Evolutionary conservation across 208 protist species (phyloP), one percentile per base, ranked within the genome.

Genomic region (Leishmania major): DNA sequence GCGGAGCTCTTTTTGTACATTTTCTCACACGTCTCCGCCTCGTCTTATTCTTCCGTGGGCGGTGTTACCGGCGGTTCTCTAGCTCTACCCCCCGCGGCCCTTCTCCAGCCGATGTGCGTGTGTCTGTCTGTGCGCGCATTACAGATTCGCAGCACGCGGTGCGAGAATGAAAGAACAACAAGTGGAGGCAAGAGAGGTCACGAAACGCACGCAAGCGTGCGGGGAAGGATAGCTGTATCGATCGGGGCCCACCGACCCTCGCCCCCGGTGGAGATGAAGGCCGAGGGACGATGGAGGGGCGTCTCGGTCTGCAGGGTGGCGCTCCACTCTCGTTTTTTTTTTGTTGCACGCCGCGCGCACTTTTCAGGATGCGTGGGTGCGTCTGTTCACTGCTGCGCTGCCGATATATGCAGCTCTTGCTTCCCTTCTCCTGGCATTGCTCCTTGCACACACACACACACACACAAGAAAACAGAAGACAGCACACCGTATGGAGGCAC

Each of bases 401-500:
- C 40, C 15, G 43, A 7, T 51, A 8, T 49, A 25, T 53, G 43
- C 3, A 47, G 40, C 22, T 72, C 19, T 70, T 7, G 11, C 64
- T 25, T 15, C 10, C 66, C 31, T 22, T 49, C 40, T 49, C 22
- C 19, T 72, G 31, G 15, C 28, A 40, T 40, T 28, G 31, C 62
- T 69, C 13, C 62, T 11, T 31, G 62, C 73, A 77, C 73, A 45
- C 47, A 72, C 76, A 53, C 76, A 79, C 76, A 60, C 40, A 43
- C 2, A 43, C 40, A 43, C 51, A 55, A 4, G 15, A 55, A 55
- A 13, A 55, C 51, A 22, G 13, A 55, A 55, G 53, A 53, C 60
- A 67, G 11, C n/a, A 3, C 51, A 6, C 15, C 51, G 17, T 55
- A 55, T 22, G 51, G 15, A 55, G 51, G 51, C 15, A 22, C 57